Base-by-base conservation (phyloP, 2,329 filamentous ascomycete species). In the Aspergillus intermedius region DNA sequence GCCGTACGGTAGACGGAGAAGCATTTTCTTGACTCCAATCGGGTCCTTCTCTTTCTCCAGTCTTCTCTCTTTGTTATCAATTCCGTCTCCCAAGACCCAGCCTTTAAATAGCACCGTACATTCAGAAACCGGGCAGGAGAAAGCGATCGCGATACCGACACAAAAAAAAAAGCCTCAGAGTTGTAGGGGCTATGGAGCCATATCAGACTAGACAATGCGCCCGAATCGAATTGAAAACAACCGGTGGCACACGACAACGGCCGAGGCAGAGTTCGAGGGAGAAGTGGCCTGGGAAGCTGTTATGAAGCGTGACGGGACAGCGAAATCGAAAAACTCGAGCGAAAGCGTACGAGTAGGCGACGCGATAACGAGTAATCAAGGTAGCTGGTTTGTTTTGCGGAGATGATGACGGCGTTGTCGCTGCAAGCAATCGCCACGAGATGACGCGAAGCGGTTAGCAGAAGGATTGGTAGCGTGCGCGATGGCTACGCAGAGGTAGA, bases 1-100 rank as follows among this genome's bases (percentile, higher is more conserved):
- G 70, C 81, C 70, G 47, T 67, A 54, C 52, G 74, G 74, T 56
- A 77, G 60, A 64, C 68, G 69, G 60, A 76, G 63, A 61, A 74
- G 70, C 74, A 76, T 76, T 21, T 19, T 21, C 37, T 40, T 10
- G 10, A 19, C 6, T 19, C 37, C 17, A 19, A 49, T 59, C 64
- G 57, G 45, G 45, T 51, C 45, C 47, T 42, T 37, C 34, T 19
- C 37, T 25, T 35, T 39, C 45, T 32, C 12, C 42, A 35, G 21
- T 12, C 43, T 28, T 30, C 39, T 40, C 39, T 45, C 13, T 40
- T 23, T 44, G 13, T 15, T 28, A 15, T 42, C n/a, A 12, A 19
- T 42, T 8, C 8, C 15, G 12, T 19, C 41, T n/a, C 10, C 41
- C 10, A 35, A 35, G 34, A 35, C 34, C 34, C n/a, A 4, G n/a